Percentiles rank a stretch among this genome's conserved stretches.
phyloP scores from a whole-genome alignment of 495 filamentous ascomycete genomes.

The Neurospora pannonica region DNA sequence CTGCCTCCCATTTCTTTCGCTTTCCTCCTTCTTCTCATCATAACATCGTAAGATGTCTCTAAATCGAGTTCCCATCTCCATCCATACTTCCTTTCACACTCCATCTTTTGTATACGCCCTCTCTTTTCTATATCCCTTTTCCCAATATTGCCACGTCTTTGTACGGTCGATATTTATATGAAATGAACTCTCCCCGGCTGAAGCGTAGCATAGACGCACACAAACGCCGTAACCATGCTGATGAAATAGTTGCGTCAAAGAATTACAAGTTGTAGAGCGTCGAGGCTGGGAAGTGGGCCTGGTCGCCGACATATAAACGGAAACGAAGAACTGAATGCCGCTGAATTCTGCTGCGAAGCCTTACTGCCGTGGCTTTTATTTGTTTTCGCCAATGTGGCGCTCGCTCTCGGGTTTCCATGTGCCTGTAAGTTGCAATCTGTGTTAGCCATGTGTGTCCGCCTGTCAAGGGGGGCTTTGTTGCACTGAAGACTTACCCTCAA shows the following conservation, averaged over 20 bases:
- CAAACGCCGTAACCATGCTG: not conserved
- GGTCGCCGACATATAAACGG: not conserved
- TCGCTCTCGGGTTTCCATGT: slow-evolving; percentile 71
- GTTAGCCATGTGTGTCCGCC: slow-evolving; percentile 6
- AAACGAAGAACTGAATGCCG: not conserved
- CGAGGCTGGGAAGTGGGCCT: not conserved
- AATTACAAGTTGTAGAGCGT: not conserved
- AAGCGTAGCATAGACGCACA: not conserved
- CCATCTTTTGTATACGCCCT: not conserved
- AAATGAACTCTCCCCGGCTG: not conserved
- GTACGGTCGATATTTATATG: not conserved
- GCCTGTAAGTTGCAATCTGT: slow-evolving; percentile 35
- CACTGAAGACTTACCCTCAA: slow-evolving; percentile 58
- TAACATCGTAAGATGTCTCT: not conserved
- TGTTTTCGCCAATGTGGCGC: slow-evolving; percentile 45
- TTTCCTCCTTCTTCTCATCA: not conserved
- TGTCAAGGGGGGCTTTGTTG: not conserved
- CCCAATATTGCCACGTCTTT: not conserved
- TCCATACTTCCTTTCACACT: not conserved
- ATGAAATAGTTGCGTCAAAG: not conserved
- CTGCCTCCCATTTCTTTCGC: not conserved
- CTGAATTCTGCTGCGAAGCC: not conserved
- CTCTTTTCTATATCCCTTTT: not conserved
- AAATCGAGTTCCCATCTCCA: not conserved
- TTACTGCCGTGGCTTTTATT: slow-evolving; percentile 2